phyloP scores from a whole-genome alignment of 2,329 filamentous ascomycete genomes.

The Ceratocystis huliohia region DNA sequence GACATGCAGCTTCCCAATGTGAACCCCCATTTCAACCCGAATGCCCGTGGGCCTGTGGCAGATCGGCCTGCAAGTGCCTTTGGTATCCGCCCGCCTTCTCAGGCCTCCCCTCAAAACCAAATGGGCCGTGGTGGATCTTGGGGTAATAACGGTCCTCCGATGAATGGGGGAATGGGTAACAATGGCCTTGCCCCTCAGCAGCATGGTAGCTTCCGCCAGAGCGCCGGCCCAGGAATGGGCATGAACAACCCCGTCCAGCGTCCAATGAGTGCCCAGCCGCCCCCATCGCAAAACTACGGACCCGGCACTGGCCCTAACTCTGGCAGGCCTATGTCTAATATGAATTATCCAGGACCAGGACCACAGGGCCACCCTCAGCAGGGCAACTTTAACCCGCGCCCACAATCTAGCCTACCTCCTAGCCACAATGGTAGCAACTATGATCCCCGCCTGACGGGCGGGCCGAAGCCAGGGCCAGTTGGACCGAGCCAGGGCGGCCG shows the following conservation, averaged over 20 bases:
- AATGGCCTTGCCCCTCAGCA: slow-evolving; percentile 15
- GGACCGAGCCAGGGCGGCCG: slow-evolving; percentile 24
- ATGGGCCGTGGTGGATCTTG: slow-evolving; percentile 20
- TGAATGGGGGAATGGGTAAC: slow-evolving; percentile 10
- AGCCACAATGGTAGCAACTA: slow-evolving; percentile 29
- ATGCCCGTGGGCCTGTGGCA: slow-evolving; percentile 37
- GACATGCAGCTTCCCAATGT: slow-evolving; percentile 30
- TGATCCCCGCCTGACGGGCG: slow-evolving; percentile 30
- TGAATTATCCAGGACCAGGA: slow-evolving; percentile 21
- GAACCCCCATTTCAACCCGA: slow-evolving; percentile 35
- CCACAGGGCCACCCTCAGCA: slow-evolving; percentile 23
- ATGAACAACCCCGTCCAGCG: slow-evolving; percentile 14
- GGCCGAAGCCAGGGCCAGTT: slow-evolving; percentile 21
- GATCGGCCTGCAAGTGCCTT: slow-evolving; percentile 42
- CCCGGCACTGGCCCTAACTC: slow-evolving; percentile 27
- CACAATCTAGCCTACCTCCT: slow-evolving; percentile 17
- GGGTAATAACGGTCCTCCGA: slow-evolving; percentile 5
- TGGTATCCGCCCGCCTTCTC: slow-evolving; percentile 37
- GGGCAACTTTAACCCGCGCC: slow-evolving; percentile 19
- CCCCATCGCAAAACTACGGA: slow-evolving; percentile 17
- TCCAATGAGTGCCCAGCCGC: slow-evolving; percentile 15
- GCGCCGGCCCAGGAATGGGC: slow-evolving; percentile 16
- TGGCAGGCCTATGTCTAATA: slow-evolving; percentile 25
- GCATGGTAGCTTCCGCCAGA: slow-evolving; percentile 16
- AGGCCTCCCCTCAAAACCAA: slow-evolving; percentile 10